These are phyloP conservation scores for Xylariaceae sp. DNA, from an alignment of 2,329 filamentous ascomycete genomes.

Conservation along the genomic window DNA sequence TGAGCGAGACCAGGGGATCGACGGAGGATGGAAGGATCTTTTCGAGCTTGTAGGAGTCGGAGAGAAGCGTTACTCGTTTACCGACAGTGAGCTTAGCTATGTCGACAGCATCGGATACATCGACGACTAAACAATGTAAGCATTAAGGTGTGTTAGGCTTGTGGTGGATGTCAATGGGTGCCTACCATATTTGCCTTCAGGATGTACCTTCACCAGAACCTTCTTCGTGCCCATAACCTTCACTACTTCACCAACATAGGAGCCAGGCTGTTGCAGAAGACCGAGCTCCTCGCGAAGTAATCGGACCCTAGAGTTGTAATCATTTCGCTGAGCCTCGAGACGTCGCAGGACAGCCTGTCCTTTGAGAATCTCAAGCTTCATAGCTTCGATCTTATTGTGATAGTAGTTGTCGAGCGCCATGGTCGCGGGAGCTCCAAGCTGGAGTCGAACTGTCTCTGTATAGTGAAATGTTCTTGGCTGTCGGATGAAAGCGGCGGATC, in stretches of 20 bases:
- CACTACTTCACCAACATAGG: constrained; percentile 98
- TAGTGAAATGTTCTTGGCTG: too few species aligned
- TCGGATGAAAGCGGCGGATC: too few species aligned
- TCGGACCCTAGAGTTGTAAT: constrained; percentile 97
- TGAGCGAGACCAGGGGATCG: constrained; percentile 95
- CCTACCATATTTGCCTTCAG: constrained; percentile 97
- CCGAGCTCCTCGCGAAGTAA: constrained; percentile 93
- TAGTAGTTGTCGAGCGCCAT: constrained; percentile 99
- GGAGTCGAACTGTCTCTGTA: constrained; percentile 4
- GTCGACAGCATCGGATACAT: constrained; percentile 91
- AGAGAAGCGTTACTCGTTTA: constrained; percentile 94
- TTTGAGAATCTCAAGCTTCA: constrained; percentile 99
- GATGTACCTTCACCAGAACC: constrained; percentile 97
- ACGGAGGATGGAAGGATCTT: constrained; percentile 98
- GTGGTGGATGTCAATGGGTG: background rate
- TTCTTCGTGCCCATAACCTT: constrained; percentile 99
- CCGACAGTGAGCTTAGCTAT: constrained; percentile 92
- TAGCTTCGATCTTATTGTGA: constrained; percentile 99
- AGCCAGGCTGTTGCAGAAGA: constrained; percentile 92
- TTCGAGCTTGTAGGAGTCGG: constrained; percentile 97
- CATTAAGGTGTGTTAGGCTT: background rate
- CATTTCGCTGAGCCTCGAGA: constrained; percentile 95
- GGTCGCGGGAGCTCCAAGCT: constrained; percentile 37
- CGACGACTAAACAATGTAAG: constrained; percentile 65
- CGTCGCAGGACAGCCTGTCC: constrained; percentile 92